Evolutionary conservation across 192 early-diverging fungal species (phyloP).

Genomic region (Ambispora gerdemannii): DNA sequence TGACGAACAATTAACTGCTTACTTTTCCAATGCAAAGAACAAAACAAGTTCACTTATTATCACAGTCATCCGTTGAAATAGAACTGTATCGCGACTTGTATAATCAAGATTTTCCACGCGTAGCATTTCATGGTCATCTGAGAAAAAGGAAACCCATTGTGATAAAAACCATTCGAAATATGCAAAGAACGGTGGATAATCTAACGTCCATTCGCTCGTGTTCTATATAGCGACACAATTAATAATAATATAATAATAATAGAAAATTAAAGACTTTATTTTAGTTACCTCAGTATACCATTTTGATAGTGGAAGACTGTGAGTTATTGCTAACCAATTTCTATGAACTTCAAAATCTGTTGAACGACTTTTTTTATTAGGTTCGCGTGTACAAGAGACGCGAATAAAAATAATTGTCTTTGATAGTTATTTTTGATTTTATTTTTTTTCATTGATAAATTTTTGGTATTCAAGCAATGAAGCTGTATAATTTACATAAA

Average conservation of each 20-base stretch:
- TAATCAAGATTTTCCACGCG: constrained; percentile 67
- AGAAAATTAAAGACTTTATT: constrained; percentile 9
- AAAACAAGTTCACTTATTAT: constrained; percentile 78
- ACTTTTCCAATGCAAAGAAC: constrained; percentile 64
- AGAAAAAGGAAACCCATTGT: constrained; percentile 44
- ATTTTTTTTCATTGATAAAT: background rate
- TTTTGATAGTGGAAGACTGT: constrained; percentile 67
- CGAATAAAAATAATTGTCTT: no score
- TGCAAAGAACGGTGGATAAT: constrained; percentile 98
- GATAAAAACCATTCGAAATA: constrained; percentile 87
- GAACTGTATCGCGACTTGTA: constrained; percentile 59
- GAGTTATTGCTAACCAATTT: constrained; percentile 95
- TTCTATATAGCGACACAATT: constrained; percentile 45
- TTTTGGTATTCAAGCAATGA: background rate
- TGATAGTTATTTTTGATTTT: no score
- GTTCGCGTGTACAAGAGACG: background rate
- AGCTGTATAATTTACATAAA: constrained; percentile 20
- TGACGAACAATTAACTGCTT: no score
- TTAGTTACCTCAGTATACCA: constrained; percentile 85
- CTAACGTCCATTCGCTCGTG: constrained; percentile 88
- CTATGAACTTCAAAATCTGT: constrained; percentile 99
- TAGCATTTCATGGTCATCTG: constrained; percentile 72
- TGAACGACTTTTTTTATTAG: constrained; percentile 56
- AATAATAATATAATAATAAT: no score
- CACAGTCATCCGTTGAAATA: constrained; percentile 84